These are phyloP conservation scores for Penicillium argentinense DNA, from an alignment of 495 filamentous ascomycete genomes.

Conservation along the genomic window DNA sequence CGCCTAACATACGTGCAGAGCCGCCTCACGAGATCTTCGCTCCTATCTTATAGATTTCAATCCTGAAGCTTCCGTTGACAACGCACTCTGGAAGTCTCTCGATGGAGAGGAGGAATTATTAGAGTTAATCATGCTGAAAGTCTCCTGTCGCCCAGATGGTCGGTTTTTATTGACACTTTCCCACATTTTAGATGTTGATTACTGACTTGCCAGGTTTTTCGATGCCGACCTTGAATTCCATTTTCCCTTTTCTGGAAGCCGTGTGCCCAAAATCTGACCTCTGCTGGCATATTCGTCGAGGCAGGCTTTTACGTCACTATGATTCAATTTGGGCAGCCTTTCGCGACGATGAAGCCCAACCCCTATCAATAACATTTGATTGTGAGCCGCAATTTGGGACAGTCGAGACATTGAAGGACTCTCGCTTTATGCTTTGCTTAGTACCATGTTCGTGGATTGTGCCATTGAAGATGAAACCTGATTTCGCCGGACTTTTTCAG, in stretches of 20 bases:
- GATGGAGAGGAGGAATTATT: slow-evolving; percentile 11
- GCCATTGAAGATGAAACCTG: background rate
- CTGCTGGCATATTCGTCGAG: slow-evolving; percentile 15
- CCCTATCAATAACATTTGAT: background rate
- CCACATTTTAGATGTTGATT: background rate
- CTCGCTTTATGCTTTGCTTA: slow-evolving; percentile 9
- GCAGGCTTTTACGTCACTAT: slow-evolving; percentile 6
- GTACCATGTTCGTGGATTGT: slow-evolving; percentile 4
- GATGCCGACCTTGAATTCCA: slow-evolving; percentile 14
- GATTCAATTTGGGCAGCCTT: slow-evolving; percentile 12
- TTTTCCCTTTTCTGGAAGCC: slow-evolving; percentile 13
- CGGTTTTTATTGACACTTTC: background rate
- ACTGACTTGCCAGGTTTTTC: slow-evolving; percentile 11
- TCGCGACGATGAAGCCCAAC: background rate
- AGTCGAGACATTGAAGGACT: background rate
- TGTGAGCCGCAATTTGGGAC: slow-evolving; percentile 7
- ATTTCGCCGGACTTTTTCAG: slow-evolving; percentile 1
- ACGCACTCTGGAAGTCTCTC: slow-evolving; percentile 12
- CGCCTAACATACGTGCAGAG: slow-evolving; percentile 11
- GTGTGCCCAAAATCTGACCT: slow-evolving; percentile 5
- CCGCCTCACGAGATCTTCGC: slow-evolving; percentile 9
- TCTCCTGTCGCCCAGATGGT: slow-evolving; percentile 12
- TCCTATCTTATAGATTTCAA: slow-evolving; percentile 6
- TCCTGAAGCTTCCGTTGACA: slow-evolving; percentile 1
- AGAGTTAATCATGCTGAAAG: slow-evolving; percentile 13